Percentiles rank a stretch among this genome's conserved stretches.
These are phyloP conservation scores for Neurospora discreta DNA, from an alignment of 495 filamentous ascomycete species.

Conservation along the genomic window DNA sequence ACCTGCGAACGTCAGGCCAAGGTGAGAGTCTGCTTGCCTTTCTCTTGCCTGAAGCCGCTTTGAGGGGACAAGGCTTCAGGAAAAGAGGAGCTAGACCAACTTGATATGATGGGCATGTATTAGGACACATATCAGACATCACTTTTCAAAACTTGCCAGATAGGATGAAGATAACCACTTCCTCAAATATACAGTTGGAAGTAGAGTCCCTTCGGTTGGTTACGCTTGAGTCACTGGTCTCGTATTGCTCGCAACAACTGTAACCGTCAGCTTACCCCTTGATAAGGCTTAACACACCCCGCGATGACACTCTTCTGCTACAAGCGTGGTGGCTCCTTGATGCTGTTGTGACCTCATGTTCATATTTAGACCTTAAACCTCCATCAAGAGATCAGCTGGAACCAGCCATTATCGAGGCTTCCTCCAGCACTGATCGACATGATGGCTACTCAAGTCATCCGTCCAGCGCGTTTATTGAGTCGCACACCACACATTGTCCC, in stretches of 20 bases:
- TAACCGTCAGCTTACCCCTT: not conserved
- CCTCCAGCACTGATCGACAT: not conserved
- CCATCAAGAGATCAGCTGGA: not conserved
- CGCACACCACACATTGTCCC: slow-evolving; percentile 13
- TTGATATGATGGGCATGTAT: not conserved
- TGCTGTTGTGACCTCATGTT: not conserved
- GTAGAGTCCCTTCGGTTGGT: not conserved
- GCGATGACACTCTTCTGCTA: not conserved
- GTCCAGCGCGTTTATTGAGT: slow-evolving; percentile 13
- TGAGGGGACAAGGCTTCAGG: not conserved
- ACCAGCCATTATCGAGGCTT: not conserved
- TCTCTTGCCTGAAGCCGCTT: not conserved
- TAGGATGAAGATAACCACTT: not conserved
- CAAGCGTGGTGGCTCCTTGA: not conserved
- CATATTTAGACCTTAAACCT: not conserved
- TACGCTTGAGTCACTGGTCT: not conserved
- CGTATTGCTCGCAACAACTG: not conserved
- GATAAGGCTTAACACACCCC: not conserved
- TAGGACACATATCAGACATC: not conserved
- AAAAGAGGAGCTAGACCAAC: not conserved
- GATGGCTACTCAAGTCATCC: not conserved
- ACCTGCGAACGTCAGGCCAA: not conserved
- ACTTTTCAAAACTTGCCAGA: not conserved
- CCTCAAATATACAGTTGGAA: not conserved
- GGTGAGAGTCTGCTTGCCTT: not conserved